phyloP scores from a whole-genome alignment of 1,284 basidiomycete species.

The Ustilago lituana region DNA sequence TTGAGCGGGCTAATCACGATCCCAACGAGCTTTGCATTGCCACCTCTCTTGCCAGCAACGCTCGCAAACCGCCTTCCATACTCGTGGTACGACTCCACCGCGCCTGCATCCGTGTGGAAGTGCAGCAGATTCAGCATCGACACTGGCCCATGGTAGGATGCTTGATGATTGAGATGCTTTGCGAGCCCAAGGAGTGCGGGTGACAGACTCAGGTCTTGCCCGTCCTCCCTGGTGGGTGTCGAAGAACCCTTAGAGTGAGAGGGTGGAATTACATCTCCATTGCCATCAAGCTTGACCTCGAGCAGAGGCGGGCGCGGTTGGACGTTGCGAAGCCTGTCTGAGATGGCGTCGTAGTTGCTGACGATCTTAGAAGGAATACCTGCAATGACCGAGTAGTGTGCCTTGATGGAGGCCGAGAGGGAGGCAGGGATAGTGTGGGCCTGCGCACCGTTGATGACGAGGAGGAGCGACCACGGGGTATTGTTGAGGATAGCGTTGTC shows the following conservation, averaged over 20 bases:
- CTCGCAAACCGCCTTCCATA: constrained; percentile 43
- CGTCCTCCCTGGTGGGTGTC: constrained; percentile 9
- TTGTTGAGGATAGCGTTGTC: constrained; percentile 34
- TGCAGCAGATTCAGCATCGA: constrained; percentile 53
- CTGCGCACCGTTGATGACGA: constrained; percentile 13
- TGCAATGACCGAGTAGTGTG: constrained; percentile 23
- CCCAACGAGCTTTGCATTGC: constrained; percentile 50
- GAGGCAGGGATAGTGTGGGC: constrained; percentile 1
- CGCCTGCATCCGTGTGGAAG: constrained; percentile 21
- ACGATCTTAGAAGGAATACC: constrained; percentile 45
- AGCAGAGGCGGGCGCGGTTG: constrained; percentile 12
- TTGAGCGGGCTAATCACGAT: constrained; percentile 35
- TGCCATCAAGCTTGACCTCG: constrained; percentile 21
- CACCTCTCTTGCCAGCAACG: constrained; percentile 40
- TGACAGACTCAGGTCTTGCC: constrained; percentile 43
- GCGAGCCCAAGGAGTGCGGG: constrained; percentile 34
- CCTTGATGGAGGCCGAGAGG: not conserved
- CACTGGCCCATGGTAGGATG: constrained; percentile 24
- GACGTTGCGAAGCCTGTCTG: constrained; percentile 9
- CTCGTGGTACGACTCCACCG: constrained; percentile 40
- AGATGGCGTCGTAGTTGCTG: constrained; percentile 32
- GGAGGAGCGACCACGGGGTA: constrained; percentile 38
- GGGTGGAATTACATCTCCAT: constrained; percentile 22
- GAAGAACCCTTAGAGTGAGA: not conserved
- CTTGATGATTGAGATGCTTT: constrained; percentile 20